Conservation (phyloP, 768 basidiomycete species). For the Termitomyces sp. region DNA sequence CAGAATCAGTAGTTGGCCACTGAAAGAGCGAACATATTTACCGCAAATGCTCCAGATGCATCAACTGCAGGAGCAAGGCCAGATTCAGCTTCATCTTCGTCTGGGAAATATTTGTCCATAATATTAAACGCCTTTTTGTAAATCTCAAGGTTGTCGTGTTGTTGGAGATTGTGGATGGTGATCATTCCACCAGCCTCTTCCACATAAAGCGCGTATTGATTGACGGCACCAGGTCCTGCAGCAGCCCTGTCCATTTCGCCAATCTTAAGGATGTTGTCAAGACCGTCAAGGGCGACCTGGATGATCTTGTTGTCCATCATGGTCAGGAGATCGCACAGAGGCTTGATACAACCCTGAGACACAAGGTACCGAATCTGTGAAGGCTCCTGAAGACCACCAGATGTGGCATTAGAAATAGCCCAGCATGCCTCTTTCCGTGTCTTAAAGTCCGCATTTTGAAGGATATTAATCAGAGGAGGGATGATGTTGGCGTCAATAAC, state of each 20-base stretch:
- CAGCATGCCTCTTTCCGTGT: slow-evolving; percentile 99
- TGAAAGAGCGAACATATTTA: slow-evolving; percentile 29
- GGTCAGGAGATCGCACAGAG: slow-evolving; percentile 89
- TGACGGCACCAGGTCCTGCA: slow-evolving; percentile 74
- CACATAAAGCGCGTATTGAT: slow-evolving; percentile 90
- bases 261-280: slow-evolving; percentile 97
- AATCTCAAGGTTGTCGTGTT: slow-evolving; percentile 98
- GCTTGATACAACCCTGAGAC: slow-evolving; percentile 96
- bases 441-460: slow-evolving; percentile 97
- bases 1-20: slow-evolving; percentile 4
- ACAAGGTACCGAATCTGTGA: slow-evolving; percentile 97
- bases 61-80: slow-evolving; percentile 78
- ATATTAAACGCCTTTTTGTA: slow-evolving; percentile 99
- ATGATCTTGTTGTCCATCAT: slow-evolving; percentile 99
- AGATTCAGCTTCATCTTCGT: slow-evolving; percentile 90
- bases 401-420: slow-evolving; percentile 99
- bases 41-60: slow-evolving; percentile 67
- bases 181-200: slow-evolving; percentile 99
- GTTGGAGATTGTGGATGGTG: slow-evolving; percentile 97
- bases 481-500: slow-evolving; percentile 98
- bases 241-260: slow-evolving; percentile 92
- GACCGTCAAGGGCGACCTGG: slow-evolving; percentile 93
- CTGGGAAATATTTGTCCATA: slow-evolving; percentile 98
- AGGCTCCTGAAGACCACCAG: slow-evolving; percentile 94
- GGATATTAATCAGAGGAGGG: slow-evolving; percentile 97